Percentiles rank a stretch among this genome's conserved stretches.
Conservation (phyloP, 768 basidiomycete species). For the Sporobolomyces phaffii region DNA sequence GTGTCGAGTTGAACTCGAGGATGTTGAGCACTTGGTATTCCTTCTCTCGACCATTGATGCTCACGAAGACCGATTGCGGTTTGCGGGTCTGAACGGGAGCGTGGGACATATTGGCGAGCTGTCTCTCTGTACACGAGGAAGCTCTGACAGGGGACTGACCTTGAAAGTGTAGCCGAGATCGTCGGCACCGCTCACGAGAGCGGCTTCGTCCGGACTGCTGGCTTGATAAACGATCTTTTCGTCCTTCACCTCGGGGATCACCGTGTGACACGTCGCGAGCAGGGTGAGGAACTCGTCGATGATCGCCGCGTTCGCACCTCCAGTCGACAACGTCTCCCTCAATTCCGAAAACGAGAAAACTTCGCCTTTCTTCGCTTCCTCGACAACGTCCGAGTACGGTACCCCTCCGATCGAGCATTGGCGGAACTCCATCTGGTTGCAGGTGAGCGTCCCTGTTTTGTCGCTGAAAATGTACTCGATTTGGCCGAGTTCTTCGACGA, state of each 20-base stretch:
- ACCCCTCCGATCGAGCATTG: conserved; percentile 83
- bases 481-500: conserved; percentile 97
- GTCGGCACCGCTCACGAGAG: conserved; percentile 89
- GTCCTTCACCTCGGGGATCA: conserved; percentile 82
- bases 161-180: conserved; percentile 86
- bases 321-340: conserved; percentile 43
- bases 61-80: conserved; percentile 88
- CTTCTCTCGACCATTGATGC: conserved; percentile 61
- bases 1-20: conserved; percentile 96
- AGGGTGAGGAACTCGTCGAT: conserved; percentile 70
- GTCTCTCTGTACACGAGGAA: no score
- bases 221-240: conserved; percentile 93
- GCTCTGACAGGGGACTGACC: no score
- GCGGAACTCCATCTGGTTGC: conserved; percentile 76
- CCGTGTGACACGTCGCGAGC: conserved; percentile 93
- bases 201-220: conserved; percentile 95
- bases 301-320: conserved; percentile 48
- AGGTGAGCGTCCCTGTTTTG: conserved; percentile 94
- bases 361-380: conserved; percentile 71
- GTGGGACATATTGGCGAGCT: neutral
- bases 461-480: conserved; percentile 98
- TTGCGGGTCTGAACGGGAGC: conserved; percentile 73
- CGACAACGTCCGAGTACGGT: conserved; percentile 83
- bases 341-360: conserved; percentile 48
- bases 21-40: conserved; percentile 92